These are phyloP conservation scores for Capronia epimyces DNA, from an alignment of 2,329 filamentous ascomycete species.

Conservation along the genomic window DNA sequence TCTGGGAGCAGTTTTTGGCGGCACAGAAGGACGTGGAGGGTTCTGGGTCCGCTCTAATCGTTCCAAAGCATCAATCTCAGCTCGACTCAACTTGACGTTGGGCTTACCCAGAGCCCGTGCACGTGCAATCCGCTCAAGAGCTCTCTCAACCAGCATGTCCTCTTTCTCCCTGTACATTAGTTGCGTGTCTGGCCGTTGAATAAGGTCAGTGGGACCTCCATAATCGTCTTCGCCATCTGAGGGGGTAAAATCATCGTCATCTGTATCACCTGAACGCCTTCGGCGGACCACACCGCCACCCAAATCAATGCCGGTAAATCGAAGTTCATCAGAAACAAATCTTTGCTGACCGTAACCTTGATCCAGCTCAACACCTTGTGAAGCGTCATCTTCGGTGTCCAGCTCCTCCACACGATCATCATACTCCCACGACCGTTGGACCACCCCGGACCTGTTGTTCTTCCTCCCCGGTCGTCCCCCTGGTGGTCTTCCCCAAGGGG, in stretches of 20 bases:
- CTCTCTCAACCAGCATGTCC: conserved; percentile 69
- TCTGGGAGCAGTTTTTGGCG: conserved; percentile 27
- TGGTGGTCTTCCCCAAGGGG: conserved; percentile 97
- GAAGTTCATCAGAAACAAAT: conserved; percentile 56
- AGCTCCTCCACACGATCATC: conserved; percentile 39
- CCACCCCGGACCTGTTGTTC: conserved; percentile 50
- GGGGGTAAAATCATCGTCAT: conserved; percentile 43
- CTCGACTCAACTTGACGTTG: conserved; percentile 72
- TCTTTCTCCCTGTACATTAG: conserved; percentile 61
- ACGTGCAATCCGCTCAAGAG: conserved; percentile 71
- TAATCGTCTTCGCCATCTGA: conserved; percentile 47
- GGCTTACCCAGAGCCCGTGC: conserved; percentile 70
- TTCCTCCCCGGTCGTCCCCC: conserved; percentile 68
- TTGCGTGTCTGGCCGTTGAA: conserved; percentile 44
- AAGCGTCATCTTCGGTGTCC: conserved; percentile 44
- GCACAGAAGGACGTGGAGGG: conserved; percentile 44
- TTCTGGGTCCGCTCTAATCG: conserved; percentile 49
- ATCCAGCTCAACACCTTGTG: conserved; percentile 52
- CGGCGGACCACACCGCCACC: conserved; percentile 40
- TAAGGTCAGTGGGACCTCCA: conserved; percentile 49
- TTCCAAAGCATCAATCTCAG: conserved; percentile 76
- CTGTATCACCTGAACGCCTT: conserved; percentile 46
- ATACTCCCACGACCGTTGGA: conserved; percentile 46
- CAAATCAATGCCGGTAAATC: conserved; percentile 57
- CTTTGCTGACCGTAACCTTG: conserved; percentile 41